Percentiles rank a stretch among this genome's conserved stretches.
Evolutionary conservation across 495 filamentous ascomycete species (phyloP).

Genomic region (Penicillium canescens): DNA sequence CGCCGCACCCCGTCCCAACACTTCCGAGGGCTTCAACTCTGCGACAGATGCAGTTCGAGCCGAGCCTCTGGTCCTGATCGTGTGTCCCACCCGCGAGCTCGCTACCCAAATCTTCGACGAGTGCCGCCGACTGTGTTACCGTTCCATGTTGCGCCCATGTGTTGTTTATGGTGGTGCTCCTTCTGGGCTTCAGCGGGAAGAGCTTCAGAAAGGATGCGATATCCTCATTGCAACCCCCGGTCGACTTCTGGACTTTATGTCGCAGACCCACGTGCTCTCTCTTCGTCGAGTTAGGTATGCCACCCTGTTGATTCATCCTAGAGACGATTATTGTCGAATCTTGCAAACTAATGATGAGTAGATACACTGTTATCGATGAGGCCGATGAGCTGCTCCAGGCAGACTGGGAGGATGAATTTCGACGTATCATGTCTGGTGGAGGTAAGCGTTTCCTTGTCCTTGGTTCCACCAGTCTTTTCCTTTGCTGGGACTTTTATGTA

Average conservation of each 20-base stretch:
- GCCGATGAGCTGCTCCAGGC: conserved; percentile 84
- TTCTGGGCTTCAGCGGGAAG: conserved; percentile 59
- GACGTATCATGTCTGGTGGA: conserved; percentile 71
- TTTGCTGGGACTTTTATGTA: neutral
- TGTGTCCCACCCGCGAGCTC: conserved; percentile 87
- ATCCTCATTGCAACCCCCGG: conserved; percentile 86
- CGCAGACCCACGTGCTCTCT: conserved; percentile 63
- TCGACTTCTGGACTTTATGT: conserved; percentile 80
- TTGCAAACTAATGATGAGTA: conserved; percentile 23
- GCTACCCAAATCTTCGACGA: conserved; percentile 94
- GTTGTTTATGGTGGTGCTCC: conserved; percentile 88
- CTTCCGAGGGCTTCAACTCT: conserved; percentile 44
- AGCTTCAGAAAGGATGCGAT: conserved; percentile 83
- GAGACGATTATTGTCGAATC: neutral
- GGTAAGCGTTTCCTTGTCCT: conserved; percentile 50
- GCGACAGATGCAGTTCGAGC: conserved; percentile 53
- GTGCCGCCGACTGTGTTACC: conserved; percentile 85
- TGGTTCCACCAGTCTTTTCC: neutral
- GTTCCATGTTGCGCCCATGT: conserved; percentile 91
- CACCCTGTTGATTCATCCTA: neutral
- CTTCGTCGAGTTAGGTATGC: conserved; percentile 72
- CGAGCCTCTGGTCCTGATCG: conserved; percentile 82
- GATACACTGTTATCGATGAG: conserved; percentile 88
- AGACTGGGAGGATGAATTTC: conserved; percentile 74
- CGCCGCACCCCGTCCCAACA: conserved; percentile 70